Evolutionary conservation across 2,329 filamentous ascomycete genomes (phyloP).

Genomic region (Aspergillus texensis): DNA sequence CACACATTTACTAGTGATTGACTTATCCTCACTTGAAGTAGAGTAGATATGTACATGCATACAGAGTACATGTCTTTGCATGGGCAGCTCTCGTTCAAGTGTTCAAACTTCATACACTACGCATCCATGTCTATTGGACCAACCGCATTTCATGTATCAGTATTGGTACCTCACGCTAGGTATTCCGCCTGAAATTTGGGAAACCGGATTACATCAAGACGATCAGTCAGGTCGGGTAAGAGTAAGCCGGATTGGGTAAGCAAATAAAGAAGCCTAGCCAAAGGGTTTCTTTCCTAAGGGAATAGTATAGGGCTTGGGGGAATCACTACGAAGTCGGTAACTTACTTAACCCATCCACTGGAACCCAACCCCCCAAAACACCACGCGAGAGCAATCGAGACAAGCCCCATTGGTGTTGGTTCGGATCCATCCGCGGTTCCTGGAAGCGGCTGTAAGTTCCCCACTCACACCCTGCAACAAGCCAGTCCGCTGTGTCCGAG

Average conservation of each 20-base stretch:
- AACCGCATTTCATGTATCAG: background rate
- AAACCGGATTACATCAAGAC: background rate
- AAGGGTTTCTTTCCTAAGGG: conserved; percentile 1
- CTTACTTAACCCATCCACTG: conserved; percentile 1
- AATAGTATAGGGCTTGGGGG: conserved; percentile 12
- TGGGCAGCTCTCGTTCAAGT: background rate
- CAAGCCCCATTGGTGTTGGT: conserved; percentile 24
- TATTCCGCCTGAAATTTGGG: background rate
- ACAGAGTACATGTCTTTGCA: background rate
- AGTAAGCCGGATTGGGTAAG: conserved; percentile 10
- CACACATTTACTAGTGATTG: background rate
- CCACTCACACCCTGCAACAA: conserved; percentile 33
- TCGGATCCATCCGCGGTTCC: conserved; percentile 37
- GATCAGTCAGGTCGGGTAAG: background rate
- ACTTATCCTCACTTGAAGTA: background rate
- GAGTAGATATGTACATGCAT: background rate
- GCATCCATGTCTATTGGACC: background rate
- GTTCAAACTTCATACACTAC: background rate
- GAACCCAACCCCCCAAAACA: conserved; percentile 6
- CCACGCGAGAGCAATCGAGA: conserved; percentile 26
- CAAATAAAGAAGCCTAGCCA: conserved; percentile 4
- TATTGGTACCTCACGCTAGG: background rate
- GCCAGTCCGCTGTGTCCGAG: conserved; percentile 28
- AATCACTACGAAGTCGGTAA: conserved; percentile 4
- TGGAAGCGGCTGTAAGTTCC: conserved; percentile 28